Conservation (phyloP, 1,284 basidiomycete species). For the Cutaneotrichosporon sp. region DNA sequence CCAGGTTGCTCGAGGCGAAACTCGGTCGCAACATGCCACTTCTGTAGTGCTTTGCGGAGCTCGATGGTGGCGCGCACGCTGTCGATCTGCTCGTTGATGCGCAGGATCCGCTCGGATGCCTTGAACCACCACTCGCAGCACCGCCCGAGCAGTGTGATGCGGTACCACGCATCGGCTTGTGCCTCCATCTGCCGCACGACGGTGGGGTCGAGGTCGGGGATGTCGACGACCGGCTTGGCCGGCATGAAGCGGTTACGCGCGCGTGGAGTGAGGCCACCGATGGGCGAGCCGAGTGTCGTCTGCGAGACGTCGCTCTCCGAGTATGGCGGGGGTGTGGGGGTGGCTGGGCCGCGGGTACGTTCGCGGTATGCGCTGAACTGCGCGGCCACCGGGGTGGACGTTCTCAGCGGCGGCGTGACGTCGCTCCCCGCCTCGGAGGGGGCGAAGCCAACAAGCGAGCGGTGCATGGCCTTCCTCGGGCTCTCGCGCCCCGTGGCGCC, state of each 20-base stretch:
- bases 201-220: conserved; percentile 8
- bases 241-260: not conserved
- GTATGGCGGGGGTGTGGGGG: conserved; percentile 11
- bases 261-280: not conserved
- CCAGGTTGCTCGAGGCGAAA: conserved; percentile 31
- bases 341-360: not conserved
- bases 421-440: conserved; percentile 11
- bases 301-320: conserved; percentile 15
- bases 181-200: conserved; percentile 33
- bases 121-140: conserved; percentile 49
- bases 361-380: conserved; percentile 14
- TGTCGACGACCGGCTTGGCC: not conserved
- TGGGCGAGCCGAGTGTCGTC: conserved; percentile 1
- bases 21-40: conserved; percentile 35
- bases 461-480: conserved; percentile 15
- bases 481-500: conserved; percentile 12
- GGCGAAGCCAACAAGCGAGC: conserved; percentile 22
- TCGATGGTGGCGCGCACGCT: conserved; percentile 40
- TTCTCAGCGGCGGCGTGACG: conserved; percentile 14
- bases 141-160: conserved; percentile 43
- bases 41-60: conserved; percentile 39
- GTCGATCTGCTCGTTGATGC: conserved; percentile 45
- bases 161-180: conserved; percentile 44
- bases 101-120: conserved; percentile 42
- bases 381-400: conserved; percentile 17